A percentile compares a stretch with the other conserved stretches of the same genome.
These are phyloP conservation scores for Yamagishiella unicocca DNA, from an alignment of 139 green algal species.

Conservation along the genomic window DNA sequence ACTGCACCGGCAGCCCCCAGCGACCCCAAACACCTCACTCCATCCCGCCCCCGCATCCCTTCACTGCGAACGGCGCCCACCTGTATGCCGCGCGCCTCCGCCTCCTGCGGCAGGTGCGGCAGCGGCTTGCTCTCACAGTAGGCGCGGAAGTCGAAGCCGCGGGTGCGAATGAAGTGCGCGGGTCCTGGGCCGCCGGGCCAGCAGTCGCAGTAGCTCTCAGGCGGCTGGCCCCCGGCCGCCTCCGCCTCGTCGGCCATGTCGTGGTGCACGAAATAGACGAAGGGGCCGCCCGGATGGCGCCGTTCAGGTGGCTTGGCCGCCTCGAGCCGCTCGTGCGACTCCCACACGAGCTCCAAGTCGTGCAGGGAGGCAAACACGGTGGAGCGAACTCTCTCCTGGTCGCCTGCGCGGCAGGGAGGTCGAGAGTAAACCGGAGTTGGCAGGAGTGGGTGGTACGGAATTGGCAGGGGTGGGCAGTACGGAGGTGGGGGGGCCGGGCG, in stretches of 20 bases:
- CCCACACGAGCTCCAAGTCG: slow-evolving; percentile 28
- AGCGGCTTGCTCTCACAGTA: slow-evolving; percentile 33
- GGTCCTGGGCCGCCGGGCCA: slow-evolving; percentile 10
- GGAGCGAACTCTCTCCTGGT: not conserved
- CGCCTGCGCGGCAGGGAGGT: not conserved
- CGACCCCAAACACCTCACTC: no score
- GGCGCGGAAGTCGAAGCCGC: slow-evolving; percentile 31
- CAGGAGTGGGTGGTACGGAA: not conserved
- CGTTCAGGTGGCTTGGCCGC: slow-evolving; percentile 23
- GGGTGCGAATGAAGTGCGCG: not conserved
- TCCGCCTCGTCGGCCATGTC: slow-evolving; percentile 41
- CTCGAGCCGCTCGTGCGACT: slow-evolving; percentile 16
- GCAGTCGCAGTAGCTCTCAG: slow-evolving; percentile 32
- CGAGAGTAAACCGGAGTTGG: not conserved
- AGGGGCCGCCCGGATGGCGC: slow-evolving; percentile 17
- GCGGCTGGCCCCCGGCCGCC: slow-evolving; percentile 7
- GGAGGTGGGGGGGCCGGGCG: not conserved
- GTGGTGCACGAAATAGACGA: slow-evolving; percentile 28
- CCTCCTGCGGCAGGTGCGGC: slow-evolving; percentile 26
- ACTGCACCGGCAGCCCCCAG: no score
- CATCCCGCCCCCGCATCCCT: no score
- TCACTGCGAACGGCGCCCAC: no score
- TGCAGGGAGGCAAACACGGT: slow-evolving; percentile 41
- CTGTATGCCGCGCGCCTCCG: slow-evolving; percentile 24
- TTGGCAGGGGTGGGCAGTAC: not conserved